Conservation (phyloP, 2,329 filamentous ascomycete genomes). For the Pseudogymnoascus sp. region DNA sequence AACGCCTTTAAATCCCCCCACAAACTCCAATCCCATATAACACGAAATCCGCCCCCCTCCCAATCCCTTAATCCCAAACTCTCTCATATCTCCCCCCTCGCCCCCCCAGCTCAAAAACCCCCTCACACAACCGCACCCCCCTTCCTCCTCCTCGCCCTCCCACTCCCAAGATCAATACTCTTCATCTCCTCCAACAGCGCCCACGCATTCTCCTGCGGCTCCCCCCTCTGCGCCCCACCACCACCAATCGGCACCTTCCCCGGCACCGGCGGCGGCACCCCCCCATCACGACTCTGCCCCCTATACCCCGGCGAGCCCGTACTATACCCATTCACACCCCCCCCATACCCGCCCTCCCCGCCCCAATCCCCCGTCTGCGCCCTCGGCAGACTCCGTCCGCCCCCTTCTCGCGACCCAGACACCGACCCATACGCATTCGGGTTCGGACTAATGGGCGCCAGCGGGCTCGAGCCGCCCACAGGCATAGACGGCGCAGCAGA, state of each 20-base stretch:
- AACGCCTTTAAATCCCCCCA: not conserved
- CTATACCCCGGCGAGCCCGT: slow-evolving; percentile 22
- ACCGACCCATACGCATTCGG: slow-evolving; percentile 22
- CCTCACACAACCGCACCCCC: not conserved
- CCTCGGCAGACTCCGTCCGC: slow-evolving; percentile 18
- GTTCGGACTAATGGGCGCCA: slow-evolving; percentile 23
- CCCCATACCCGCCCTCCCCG: not conserved
- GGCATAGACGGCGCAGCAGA: slow-evolving; percentile 14
- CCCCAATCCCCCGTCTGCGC: slow-evolving; percentile 19
- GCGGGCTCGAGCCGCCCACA: slow-evolving; percentile 21
- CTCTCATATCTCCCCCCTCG: too few species aligned
- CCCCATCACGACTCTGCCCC: slow-evolving; percentile 7
- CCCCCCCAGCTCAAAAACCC: too few species aligned
- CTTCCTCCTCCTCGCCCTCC: slow-evolving; percentile 31
- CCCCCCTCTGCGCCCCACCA: slow-evolving; percentile 33
- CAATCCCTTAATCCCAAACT: too few species aligned
- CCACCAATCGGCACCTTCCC: slow-evolving; percentile 57
- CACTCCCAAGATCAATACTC: slow-evolving; percentile 56
- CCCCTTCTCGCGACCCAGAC: not conserved
- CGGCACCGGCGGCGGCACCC: slow-evolving; percentile 50
- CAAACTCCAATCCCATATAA: not conserved
- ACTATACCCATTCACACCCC: too few species aligned
- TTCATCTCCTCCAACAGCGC: slow-evolving; percentile 65
- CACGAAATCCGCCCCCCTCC: not conserved
- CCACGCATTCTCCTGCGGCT: slow-evolving; percentile 36